Evolutionary conservation across 306 rosid species (phyloP), one percentile per base, ranked within the genome.

Genomic region (Astragalus glycyphyllos): DNA sequence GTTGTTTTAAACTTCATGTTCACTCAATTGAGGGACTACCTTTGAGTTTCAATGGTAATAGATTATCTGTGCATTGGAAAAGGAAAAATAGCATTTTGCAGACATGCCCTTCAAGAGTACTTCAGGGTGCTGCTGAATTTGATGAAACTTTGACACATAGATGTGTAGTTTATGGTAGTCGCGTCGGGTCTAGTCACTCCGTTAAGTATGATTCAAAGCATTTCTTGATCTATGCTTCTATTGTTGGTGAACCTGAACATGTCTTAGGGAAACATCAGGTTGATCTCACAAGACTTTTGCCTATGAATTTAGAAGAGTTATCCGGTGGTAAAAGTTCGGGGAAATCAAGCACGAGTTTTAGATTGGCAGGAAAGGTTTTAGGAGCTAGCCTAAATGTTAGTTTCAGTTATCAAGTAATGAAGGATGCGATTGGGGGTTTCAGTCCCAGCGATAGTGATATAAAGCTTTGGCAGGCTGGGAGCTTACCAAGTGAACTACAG

Each of bases 341-440:
- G 50, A 84, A 81, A 70, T 91, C 96, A 96, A 85, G 82, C 8
- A 87, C 93, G 1, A 91, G 87, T 82, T 91, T 91, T 63, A 81
- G 77, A 59, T 86, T 91, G 75, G 75, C 82, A 1, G 97, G 89
- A 54, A 87, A 82, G 70, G 96, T 93, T 26, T 75, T 64, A 58
- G 97, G 97, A 71, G 96, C 91, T 71, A 81, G 16, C 61, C 65
- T 89, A 17, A 84, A 85, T 65, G 96, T 84, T 65, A 87, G 97
- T 85, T 85, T 91, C 72, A 83, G 96, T 42, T 91, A 84, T 82
- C 81, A 65, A 78, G 84, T 85, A 7, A 69, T 73, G 69, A 86
- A 46, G 60, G 84, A 79, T 10, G 84, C 76, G 68, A 74, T 63
- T 47, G 59, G 38, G 26, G 70, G 40, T 45, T 78, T 57, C 32